Evolutionary conservation across 2,329 filamentous ascomycete genomes (phyloP).

Genomic region (Lecanicillium sp.): DNA sequence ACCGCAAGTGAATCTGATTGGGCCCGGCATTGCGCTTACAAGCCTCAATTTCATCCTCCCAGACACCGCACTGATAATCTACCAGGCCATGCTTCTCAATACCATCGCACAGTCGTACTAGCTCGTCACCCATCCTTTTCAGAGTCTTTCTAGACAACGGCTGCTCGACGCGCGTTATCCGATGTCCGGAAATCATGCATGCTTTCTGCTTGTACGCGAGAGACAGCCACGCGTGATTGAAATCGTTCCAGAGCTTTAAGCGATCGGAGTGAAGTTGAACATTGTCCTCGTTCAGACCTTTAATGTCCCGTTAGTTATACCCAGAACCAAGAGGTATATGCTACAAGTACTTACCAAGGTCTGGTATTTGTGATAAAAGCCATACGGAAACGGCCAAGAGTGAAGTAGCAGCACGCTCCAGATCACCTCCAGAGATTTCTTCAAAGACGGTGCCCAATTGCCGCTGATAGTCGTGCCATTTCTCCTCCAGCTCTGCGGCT

Average conservation of each 20-base stretch:
- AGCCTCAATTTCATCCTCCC: conserved; percentile 84
- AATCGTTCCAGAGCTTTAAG: conserved; percentile 83
- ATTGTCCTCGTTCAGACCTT: conserved; percentile 81
- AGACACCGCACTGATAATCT: conserved; percentile 94
- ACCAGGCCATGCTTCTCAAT: conserved; percentile 90
- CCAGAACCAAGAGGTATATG: too few species aligned
- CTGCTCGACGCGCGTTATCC: conserved; percentile 38
- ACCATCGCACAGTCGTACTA: conserved; percentile 75
- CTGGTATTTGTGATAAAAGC: conserved; percentile 46
- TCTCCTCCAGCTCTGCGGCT: conserved; percentile 53
- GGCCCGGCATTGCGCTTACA: conserved; percentile 45
- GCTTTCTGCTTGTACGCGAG: conserved; percentile 79
- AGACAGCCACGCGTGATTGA: conserved; percentile 86
- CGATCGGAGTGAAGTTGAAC: conserved; percentile 65
- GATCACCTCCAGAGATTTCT: conserved; percentile 48
- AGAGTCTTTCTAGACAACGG: conserved; percentile 62
- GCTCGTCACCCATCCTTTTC: conserved; percentile 71
- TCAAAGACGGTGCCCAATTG: conserved; percentile 62
- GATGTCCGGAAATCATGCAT: conserved; percentile 53
- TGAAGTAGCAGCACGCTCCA: conserved; percentile 43
- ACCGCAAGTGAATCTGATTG: too few species aligned
- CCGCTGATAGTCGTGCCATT: conserved; percentile 57
- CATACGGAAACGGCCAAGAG: conserved; percentile 45
- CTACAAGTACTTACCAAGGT: conserved; percentile 38
- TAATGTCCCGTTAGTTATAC: background rate